Evolutionary conservation across 257 asterid species (phyloP).

Genomic region (Fraxinus excelsior): DNA sequence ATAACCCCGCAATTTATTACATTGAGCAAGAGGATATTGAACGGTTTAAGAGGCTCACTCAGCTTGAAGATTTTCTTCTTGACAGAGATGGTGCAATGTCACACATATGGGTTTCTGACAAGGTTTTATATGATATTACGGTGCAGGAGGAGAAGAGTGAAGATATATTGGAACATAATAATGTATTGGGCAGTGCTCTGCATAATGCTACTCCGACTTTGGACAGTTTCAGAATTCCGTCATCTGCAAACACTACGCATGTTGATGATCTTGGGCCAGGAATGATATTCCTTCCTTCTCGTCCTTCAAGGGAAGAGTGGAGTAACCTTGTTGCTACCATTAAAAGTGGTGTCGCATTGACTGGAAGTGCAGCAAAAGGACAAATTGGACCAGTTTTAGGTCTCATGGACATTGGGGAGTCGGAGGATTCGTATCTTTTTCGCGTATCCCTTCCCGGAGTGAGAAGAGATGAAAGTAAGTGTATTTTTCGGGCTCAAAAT

Average conservation of each 20-base stretch:
- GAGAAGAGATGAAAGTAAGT: constrained; percentile 80
- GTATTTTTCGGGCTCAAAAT: neutral
- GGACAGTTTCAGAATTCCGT: constrained; percentile 21
- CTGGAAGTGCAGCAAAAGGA: constrained; percentile 78
- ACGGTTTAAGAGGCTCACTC: constrained; percentile 59
- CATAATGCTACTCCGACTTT: constrained; percentile 19
- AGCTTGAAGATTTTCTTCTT: constrained; percentile 42
- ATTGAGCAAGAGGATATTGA: constrained; percentile 38
- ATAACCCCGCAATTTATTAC: constrained; percentile 43
- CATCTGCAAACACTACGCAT: constrained; percentile 24
- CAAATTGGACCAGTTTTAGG: constrained; percentile 73
- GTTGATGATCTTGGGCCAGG: constrained; percentile 40
- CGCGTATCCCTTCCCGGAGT: constrained; percentile 95
- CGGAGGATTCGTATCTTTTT: constrained; percentile 70
- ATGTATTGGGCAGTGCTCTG: constrained; percentile 13
- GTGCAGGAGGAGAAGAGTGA: constrained; percentile 17
- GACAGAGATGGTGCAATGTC: constrained; percentile 36
- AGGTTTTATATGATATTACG: constrained; percentile 22
- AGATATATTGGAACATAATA: constrained; percentile 18
- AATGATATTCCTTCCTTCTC: constrained; percentile 58
- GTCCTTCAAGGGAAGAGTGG: constrained; percentile 70
- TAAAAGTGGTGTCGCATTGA: constrained; percentile 55
- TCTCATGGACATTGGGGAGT: constrained; percentile 70
- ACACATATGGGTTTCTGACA: constrained; percentile 22
- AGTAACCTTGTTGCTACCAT: constrained; percentile 50